Conservation (phyloP, 164 flowering plant species). For the Magnolia sinica region DNA sequence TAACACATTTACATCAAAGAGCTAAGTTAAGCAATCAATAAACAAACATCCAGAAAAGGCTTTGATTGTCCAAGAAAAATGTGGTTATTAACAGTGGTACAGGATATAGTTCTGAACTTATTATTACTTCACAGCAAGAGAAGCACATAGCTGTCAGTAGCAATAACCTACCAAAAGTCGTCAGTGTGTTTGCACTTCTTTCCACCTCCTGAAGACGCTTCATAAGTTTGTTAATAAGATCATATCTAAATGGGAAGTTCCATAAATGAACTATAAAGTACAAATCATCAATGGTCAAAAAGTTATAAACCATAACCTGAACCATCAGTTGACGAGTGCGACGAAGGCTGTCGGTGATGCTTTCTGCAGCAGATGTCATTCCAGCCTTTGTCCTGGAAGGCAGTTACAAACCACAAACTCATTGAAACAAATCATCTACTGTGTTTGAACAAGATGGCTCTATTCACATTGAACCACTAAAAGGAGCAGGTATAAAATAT, state of each 20-base stretch:
- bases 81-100: neutral
- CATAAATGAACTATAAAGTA: neutral
- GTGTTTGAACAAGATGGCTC: neutral
- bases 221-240: neutral
- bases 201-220: slow-evolving; percentile 72
- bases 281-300: neutral
- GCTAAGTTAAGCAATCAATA: neutral
- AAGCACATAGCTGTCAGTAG: neutral
- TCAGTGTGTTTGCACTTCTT: slow-evolving; percentile 70
- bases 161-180: slow-evolving; percentile 66
- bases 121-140: neutral
- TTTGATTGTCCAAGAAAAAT: too few relatives aligned
- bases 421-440: neutral
- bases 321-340: slow-evolving; percentile 91
- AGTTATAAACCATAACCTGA: slow-evolving; percentile 44
- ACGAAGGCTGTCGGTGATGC: slow-evolving; percentile 89
- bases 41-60: neutral
- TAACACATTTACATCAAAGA: neutral
- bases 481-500: neutral
- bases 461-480: neutral
- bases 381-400: slow-evolving; percentile 84
- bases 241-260: neutral
- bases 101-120: neutral
- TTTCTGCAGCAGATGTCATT: slow-evolving; percentile 94
- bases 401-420: neutral